Percentiles rank a stretch among this genome's conserved stretches.
Conservation (phyloP, 192 early-diverging fungal species). For the Gryganskiella cystojenkinii region DNA sequence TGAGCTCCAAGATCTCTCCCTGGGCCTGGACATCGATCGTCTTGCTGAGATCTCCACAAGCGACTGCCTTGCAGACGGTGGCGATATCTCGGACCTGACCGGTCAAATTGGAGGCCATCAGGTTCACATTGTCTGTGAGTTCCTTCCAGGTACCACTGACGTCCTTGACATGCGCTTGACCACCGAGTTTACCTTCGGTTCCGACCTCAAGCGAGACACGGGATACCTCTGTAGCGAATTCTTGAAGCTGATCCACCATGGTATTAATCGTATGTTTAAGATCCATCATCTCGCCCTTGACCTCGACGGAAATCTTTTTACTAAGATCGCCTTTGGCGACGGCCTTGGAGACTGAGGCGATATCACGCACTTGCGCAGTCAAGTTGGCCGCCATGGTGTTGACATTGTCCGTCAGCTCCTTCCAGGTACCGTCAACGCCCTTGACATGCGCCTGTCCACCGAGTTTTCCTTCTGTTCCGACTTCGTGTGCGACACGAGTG, state of each 20-base stretch:
- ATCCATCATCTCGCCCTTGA: conserved; percentile 68
- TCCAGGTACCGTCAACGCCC: conserved; percentile 73
- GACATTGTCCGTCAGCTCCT: conserved; percentile 71
- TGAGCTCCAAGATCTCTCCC: conserved; percentile 70
- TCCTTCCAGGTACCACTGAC: conserved; percentile 69
- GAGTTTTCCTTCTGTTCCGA: conserved; percentile 74
- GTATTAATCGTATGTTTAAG: conserved; percentile 67
- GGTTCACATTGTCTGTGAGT: conserved; percentile 68
- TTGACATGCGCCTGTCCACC: conserved; percentile 72
- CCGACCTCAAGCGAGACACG: conserved; percentile 68
- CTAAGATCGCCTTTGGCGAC: conserved; percentile 66
- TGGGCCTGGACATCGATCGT: conserved; percentile 65
- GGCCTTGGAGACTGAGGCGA: conserved; percentile 69
- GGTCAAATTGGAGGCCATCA: conserved; percentile 69
- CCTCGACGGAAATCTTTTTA: conserved; percentile 67
- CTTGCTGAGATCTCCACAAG: conserved; percentile 62
- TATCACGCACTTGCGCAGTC: conserved; percentile 73
- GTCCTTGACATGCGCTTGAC: conserved; percentile 66
- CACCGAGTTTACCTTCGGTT: conserved; percentile 67
- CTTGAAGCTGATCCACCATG: conserved; percentile 68
- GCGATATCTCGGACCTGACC: conserved; percentile 70
- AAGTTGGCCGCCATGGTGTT: conserved; percentile 74
- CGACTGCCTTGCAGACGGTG: conserved; percentile 66
- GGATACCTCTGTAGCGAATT: conserved; percentile 69
- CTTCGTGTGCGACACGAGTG: conserved; percentile 74